Evolutionary conservation across 176 grass and related monocot species (phyloP).

Genomic region (Musa itinerans): DNA sequence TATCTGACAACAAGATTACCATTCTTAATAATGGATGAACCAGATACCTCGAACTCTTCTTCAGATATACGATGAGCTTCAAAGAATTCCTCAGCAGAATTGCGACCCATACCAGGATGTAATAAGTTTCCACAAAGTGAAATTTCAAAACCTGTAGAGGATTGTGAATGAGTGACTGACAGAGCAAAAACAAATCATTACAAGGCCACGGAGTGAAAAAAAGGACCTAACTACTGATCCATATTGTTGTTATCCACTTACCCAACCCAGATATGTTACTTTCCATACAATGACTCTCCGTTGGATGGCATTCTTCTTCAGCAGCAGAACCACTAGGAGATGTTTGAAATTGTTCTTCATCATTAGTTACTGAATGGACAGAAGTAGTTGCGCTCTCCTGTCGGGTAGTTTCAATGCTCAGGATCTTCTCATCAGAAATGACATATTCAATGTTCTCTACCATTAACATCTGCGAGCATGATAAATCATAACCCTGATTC

Average conservation of each 20-base stretch:
- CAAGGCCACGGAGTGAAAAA: slow-evolving; percentile 5
- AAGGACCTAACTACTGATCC: slow-evolving; percentile 9
- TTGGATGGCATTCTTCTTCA: slow-evolving; percentile 50
- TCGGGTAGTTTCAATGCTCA: slow-evolving; percentile 11
- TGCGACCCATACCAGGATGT: slow-evolving; percentile 54
- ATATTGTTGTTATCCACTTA: slow-evolving; percentile 21
- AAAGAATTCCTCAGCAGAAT: slow-evolving; percentile 74
- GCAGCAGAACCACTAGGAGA: slow-evolving; percentile 34
- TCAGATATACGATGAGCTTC: slow-evolving; percentile 58
- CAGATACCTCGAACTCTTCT: slow-evolving; percentile 71
- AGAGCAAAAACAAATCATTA: background rate
- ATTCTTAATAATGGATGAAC: slow-evolving; percentile 69
- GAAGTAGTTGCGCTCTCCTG: slow-evolving; percentile 19
- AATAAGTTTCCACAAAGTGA: slow-evolving; percentile 84
- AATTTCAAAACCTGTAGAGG: slow-evolving; percentile 62
- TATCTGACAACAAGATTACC: slow-evolving; percentile 76
- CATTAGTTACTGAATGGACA: slow-evolving; percentile 27
- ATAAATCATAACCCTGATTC: slow-evolving; percentile 24
- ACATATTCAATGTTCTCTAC: slow-evolving; percentile 15
- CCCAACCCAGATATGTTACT: slow-evolving; percentile 28
- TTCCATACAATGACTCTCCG: slow-evolving; percentile 34
- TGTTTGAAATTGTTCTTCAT: slow-evolving; percentile 46
- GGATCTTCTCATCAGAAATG: slow-evolving; percentile 19
- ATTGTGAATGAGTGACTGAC: slow-evolving; percentile 15
- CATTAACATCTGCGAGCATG: slow-evolving; percentile 18